phyloP scores from a whole-genome alignment of 176 grass and related monocot species.

The Triticum turgidum region DNA sequence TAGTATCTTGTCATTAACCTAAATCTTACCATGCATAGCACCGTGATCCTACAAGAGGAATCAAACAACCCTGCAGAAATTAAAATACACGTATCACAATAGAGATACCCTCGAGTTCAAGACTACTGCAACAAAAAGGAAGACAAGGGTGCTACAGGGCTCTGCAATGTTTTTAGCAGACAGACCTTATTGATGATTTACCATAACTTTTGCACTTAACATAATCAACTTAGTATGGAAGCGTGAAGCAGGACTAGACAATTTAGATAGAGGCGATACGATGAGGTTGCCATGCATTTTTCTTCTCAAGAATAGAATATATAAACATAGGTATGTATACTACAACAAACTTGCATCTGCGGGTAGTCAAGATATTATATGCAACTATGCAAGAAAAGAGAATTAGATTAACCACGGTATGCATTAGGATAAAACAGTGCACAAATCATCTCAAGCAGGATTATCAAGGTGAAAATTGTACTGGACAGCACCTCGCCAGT shows the following conservation, averaged over 20 bases:
- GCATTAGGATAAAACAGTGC: neutral
- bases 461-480: neutral
- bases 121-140: constrained; percentile 29
- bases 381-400: neutral
- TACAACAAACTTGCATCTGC: neutral
- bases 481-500: constrained; percentile 72
- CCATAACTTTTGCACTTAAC: neutral
- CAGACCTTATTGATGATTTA: neutral
- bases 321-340: neutral
- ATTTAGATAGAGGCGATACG: neutral
- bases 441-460: neutral
- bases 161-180: neutral
- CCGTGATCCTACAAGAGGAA: constrained; percentile 71
- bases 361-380: neutral
- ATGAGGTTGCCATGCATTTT: neutral
- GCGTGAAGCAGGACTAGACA: neutral
- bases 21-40: constrained; percentile 87
- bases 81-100: constrained; percentile 92
- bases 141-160: constrained; percentile 2
- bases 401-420: neutral
- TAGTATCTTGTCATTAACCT: constrained; percentile 40
- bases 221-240: neutral
- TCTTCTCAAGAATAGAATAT: neutral
- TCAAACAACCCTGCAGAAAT: constrained; percentile 97
- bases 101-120: constrained; percentile 40